Conservation (phyloP, 1,284 basidiomycete species). For the Pisolithus thermaeus region DNA sequence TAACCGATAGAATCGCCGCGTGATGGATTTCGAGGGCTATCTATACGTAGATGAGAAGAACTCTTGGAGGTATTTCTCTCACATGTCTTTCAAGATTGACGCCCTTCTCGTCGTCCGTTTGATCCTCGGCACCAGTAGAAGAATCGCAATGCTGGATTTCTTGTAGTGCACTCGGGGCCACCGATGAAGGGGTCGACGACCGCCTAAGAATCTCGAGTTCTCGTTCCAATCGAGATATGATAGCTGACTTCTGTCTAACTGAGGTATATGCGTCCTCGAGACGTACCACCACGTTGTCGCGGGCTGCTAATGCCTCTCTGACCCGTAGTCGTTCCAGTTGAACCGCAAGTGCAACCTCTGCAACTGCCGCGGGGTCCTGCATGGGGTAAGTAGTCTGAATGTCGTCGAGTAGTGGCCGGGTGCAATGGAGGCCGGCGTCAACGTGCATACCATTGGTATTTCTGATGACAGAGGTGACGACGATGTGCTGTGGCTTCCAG, state of each 20-base stretch:
- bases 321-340: conserved; percentile 52
- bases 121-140: conserved; percentile 45
- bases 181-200: conserved; percentile 18
- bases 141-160: conserved; percentile 34
- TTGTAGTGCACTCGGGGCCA: conserved; percentile 29
- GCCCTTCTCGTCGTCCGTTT: too few species aligned
- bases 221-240: conserved; percentile 45
- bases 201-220: conserved; percentile 31
- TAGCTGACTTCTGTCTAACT: conserved; percentile 51
- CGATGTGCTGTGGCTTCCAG: too few species aligned
- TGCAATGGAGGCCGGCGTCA: background rate
- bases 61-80: too few species aligned
- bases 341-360: conserved; percentile 48
- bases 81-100: too few species aligned
- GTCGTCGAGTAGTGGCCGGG: background rate
- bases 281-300: conserved; percentile 57
- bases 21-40: too few species aligned
- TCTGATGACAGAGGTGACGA: too few species aligned
- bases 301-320: conserved; percentile 53
- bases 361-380: conserved; percentile 17
- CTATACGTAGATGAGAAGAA: too few species aligned
- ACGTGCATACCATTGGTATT: background rate
- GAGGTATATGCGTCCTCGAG: conserved; percentile 58
- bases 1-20: too few species aligned
- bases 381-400: background rate